Evolutionary conservation across 495 filamentous ascomycete species (phyloP).

Genomic region (Hypoxylon fuscum): DNA sequence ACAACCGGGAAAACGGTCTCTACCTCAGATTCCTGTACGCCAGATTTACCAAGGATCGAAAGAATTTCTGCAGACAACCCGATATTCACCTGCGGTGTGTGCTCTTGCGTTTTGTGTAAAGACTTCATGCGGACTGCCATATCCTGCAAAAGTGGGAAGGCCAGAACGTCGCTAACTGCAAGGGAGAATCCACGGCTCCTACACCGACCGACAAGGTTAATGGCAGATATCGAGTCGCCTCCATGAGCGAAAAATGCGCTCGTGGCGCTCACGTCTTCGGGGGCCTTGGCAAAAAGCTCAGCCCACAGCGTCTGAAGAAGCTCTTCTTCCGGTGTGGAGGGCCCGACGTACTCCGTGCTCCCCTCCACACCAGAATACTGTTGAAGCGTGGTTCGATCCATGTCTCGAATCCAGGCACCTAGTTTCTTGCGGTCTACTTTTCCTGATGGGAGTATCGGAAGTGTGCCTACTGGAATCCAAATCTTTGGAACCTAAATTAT

Average conservation of each 20-base stretch:
- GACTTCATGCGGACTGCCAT: background rate
- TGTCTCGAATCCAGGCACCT: slow-evolving; percentile 1
- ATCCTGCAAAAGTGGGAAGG: background rate
- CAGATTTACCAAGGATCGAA: background rate
- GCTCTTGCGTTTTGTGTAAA: background rate
- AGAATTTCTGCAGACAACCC: background rate
- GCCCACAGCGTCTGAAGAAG: background rate
- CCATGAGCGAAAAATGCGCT: slow-evolving; percentile 56
- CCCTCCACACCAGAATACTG: background rate
- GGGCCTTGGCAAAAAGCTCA: background rate
- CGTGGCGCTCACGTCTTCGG: background rate
- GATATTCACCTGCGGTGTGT: background rate
- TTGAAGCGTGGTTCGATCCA: background rate
- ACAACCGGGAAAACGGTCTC: background rate
- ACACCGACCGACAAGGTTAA: slow-evolving; percentile 52
- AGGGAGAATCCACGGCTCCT: background rate
- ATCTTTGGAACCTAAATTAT: slow-evolving; percentile 64
- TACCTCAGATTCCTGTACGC: background rate
- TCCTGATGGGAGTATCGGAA: slow-evolving; percentile 61
- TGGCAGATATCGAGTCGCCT: slow-evolving; percentile 60
- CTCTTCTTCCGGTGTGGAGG: background rate
- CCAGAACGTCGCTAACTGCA: background rate
- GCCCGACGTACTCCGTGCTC: background rate
- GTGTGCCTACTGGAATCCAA: slow-evolving; percentile 60
- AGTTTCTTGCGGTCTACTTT: slow-evolving; percentile 66